These are phyloP conservation scores for Papiliotrema terrestris DNA, from an alignment of 1,284 basidiomycete species.

Conservation along the genomic window DNA sequence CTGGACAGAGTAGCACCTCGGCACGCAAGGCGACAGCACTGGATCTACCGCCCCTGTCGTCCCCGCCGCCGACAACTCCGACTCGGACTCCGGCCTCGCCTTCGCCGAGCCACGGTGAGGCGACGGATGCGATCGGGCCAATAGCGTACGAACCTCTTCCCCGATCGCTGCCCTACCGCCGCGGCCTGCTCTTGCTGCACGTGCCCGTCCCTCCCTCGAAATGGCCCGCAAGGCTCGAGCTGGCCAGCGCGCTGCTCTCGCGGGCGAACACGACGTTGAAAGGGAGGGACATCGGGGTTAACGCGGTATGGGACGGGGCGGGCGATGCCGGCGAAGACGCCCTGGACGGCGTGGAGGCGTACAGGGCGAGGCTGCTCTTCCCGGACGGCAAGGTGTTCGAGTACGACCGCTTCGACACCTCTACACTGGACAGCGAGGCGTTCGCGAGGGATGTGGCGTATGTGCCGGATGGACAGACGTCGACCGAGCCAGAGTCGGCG, in stretches of 20 bases:
- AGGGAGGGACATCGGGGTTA: conserved; percentile 24
- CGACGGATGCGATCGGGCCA: neutral
- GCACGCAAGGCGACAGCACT: neutral
- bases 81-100: too few relatives aligned
- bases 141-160: conserved; percentile 17
- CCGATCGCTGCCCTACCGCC: conserved; percentile 21
- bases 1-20: too few relatives aligned
- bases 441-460: conserved; percentile 16
- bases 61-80: too few relatives aligned
- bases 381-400: conserved; percentile 28
- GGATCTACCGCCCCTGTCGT: neutral
- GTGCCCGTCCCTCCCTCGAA: conserved; percentile 30
- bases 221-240: conserved; percentile 42
- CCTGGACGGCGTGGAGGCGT: conserved; percentile 13
- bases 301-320: conserved; percentile 36
- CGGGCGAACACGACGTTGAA: conserved; percentile 17
- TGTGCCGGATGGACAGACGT: neutral
- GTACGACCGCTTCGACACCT: conserved; percentile 16
- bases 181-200: conserved; percentile 33
- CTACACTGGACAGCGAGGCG: conserved; percentile 12
- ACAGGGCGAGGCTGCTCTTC: conserved; percentile 31
- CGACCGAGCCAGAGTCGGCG: too few relatives aligned
- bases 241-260: conserved; percentile 30
- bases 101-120: too few relatives aligned
- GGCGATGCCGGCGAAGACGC: conserved; percentile 4